Percentiles rank a stretch among this genome's conserved stretches.
Conservation (phyloP, 257 asterid species). For the Ilex aquifolium region DNA sequence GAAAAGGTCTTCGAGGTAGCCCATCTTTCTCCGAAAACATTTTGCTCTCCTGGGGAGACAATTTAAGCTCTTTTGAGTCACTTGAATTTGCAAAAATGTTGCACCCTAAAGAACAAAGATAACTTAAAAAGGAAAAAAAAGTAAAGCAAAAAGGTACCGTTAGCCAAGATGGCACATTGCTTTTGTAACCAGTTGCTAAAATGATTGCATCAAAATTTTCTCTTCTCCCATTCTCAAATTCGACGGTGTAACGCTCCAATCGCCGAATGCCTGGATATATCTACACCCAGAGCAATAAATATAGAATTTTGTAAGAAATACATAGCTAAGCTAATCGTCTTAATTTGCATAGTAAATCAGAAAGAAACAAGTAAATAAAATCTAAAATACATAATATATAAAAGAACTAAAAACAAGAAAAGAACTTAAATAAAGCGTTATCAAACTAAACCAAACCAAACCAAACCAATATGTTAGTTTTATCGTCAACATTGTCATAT, state of each 20-base stretch:
- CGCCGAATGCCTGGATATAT: slow-evolving; percentile 14
- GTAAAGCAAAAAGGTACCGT: slow-evolving; percentile 11
- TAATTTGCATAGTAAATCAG: no score
- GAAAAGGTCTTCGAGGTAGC: slow-evolving; percentile 11
- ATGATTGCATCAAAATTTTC: slow-evolving; percentile 23
- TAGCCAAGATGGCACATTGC: slow-evolving; percentile 27
- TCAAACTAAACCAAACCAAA: no score
- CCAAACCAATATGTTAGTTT: no score
- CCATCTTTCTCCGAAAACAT: slow-evolving; percentile 16
- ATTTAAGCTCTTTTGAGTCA: background rate
- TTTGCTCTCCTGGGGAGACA: slow-evolving; percentile 6
- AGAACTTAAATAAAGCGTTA: no score
- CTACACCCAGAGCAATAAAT: background rate
- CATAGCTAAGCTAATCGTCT: no score
- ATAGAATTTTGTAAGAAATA: background rate
- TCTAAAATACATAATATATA: no score
- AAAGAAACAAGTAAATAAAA: no score
- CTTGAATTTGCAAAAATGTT: background rate
- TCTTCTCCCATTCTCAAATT: slow-evolving; percentile 17
- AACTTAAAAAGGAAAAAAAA: background rate
- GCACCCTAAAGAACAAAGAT: background rate
- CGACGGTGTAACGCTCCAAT: slow-evolving; percentile 12
- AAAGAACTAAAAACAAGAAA: no score
- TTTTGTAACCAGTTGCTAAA: slow-evolving; percentile 24
- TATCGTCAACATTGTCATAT: no score